Base-by-base conservation (phyloP, 2,329 filamentous ascomycete genomes). In the Penicillium sclerotiorum region DNA sequence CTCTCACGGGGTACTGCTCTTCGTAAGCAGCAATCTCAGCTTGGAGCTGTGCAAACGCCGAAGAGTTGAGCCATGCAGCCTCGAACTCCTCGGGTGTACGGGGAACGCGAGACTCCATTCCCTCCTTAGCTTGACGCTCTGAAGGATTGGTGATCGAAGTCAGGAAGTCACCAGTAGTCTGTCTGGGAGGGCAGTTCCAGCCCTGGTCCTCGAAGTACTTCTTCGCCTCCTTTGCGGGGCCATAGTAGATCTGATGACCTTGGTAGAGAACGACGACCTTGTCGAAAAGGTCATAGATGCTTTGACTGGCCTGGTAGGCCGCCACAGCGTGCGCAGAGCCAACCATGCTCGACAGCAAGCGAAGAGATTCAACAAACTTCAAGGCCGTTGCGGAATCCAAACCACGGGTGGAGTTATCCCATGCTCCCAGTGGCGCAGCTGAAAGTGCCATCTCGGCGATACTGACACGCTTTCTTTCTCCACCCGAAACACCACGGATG, bases 191-290 rank as follows among this genome's bases (percentile, higher is more conserved):
- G 57, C 86, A 88, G 36, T 78, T 66, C 78, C 82, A 91, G 28
- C 88, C 88, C 67, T 87, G 81, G 8, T 77, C 71, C 61, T 86
- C 82, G 53, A 91, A 90, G 70, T 83, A 90, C 0, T 59, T 61
- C 57, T 80, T 84, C 0, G 87, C 88, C 1, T 72, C 65, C 3
- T 61, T 62, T 0, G 83, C 79, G 0, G 80, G 79, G 0, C 88
- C 89, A 57, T 85, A 91, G 72, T 84, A 92, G 57, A 92, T 90
- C 63, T 91, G 81, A 0, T 85, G 80, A 0, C 89, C 89, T 61
- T 90, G 85, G 61, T 91, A 90, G 0, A 91, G 75, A 0, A 92
- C 84, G 0, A 84, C 76, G 0, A 82, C 82, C 64, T 90, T 90
- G 69, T 92, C 87, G 57, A 92, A 91, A 13, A 82, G 70, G 39